Base-by-base conservation (phyloP, 306 rosid species). In the Malus asiatica region DNA sequence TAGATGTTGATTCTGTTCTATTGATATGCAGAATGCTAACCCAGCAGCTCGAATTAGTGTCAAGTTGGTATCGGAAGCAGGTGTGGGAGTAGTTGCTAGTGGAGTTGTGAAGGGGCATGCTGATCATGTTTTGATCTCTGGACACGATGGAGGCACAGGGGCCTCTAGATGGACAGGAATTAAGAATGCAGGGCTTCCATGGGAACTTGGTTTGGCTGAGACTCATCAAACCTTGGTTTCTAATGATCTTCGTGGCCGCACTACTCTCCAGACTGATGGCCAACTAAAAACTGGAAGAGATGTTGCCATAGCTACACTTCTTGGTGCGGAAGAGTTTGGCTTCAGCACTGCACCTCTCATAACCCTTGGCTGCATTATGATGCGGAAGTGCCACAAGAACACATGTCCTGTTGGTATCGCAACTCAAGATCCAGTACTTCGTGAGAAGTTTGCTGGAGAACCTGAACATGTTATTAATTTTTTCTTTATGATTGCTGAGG, bases 161-260 rank as follows among this genome's bases (percentile, higher is more conserved):
- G 99, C 99, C 64, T 96, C 99, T 59, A 90, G 99, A 88, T 96
- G 99, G 99, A 96, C 99, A 73, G 99, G 99, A 63, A 96, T 96
- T 78, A 96, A 96, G 88, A 96, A 87, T 89, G 99, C 99, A 52
- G 99, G 99, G 72, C 96, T 96, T 18, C 99, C 99, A 23, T 96
- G 99, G 99, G 99, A 96, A 77, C 98, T 96, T 73, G 99, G 99
- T 61, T 84, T 96, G 86, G 99, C 98, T 25, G 99, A 96, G 91
- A 96, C 99, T 42, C 99, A 96, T 84, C 99, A 96, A 76, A 96
- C 98, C 5, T 86, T 96, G 82, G 99, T 96, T 72, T 97, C 98
- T 70, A 96, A 96, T 84, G 90, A 96, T 76, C 93, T 96, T 3
- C 98, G 99, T 67, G 99, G 99, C 66, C 97, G 99, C 62, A 90